Percentiles rank a stretch among this genome's conserved stretches.
Conservation (phyloP, 345 rosid genomes). For the Geranium brycei region DNA sequence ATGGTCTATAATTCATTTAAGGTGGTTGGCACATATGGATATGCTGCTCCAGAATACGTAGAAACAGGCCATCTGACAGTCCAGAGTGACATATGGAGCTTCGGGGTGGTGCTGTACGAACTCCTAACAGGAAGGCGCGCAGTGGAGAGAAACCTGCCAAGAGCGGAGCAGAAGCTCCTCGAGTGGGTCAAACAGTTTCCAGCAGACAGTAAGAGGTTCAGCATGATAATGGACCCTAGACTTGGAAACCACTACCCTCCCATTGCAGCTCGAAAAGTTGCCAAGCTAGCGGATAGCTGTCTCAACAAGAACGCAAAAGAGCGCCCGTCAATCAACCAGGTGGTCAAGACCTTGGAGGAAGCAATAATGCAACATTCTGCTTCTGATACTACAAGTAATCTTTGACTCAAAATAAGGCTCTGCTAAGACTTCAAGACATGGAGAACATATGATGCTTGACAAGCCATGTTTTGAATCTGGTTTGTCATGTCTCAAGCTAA, state of each 20-base stretch:
- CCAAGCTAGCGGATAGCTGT: conserved; percentile 69
- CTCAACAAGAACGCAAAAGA: conserved; percentile 55
- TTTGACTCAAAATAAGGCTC: no score
- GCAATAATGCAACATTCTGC: conserved; percentile 39
- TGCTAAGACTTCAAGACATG: no score
- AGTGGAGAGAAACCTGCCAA: conserved; percentile 55
- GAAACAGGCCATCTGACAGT: conserved; percentile 73
- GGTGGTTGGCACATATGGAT: conserved; percentile 90
- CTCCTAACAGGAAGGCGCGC: conserved; percentile 77
- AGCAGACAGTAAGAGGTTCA: conserved; percentile 43
- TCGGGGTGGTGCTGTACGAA: conserved; percentile 89
- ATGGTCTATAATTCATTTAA: conserved; percentile 5
- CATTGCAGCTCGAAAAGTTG: conserved; percentile 34
- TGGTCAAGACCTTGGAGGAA: conserved; percentile 37
- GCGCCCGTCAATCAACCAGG: conserved; percentile 56
- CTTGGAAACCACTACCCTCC: conserved; percentile 41
- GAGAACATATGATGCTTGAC: no score
- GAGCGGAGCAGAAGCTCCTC: conserved; percentile 53
- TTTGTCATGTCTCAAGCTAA: no score
- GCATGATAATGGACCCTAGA: conserved; percentile 66
- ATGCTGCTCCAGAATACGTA: conserved; percentile 88
- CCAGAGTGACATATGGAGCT: conserved; percentile 66
- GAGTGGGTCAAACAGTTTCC: conserved; percentile 89
- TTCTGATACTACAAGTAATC: no score
- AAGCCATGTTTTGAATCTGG: no score